A percentile compares a stretch with the other conserved stretches of the same genome.
Conservation (phyloP, 768 basidiomycete species). For the Cytidiella melzeri region DNA sequence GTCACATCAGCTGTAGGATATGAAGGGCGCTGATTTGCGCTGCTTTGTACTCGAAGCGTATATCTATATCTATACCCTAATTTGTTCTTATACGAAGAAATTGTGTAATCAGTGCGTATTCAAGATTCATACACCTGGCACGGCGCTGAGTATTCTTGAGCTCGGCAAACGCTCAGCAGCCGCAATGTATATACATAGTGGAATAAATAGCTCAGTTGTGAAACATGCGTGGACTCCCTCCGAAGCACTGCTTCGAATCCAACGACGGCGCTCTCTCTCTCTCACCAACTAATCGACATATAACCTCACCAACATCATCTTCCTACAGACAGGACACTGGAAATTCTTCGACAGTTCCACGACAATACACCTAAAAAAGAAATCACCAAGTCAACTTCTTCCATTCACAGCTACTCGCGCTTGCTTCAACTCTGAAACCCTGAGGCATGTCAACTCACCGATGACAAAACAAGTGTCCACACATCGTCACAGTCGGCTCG, state of each 20-base stretch:
- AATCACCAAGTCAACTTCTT: background rate
- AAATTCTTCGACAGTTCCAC: slow-evolving; percentile 3
- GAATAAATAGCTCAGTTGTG: too few species aligned
- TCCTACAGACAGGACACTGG: slow-evolving; percentile 19
- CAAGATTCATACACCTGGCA: too few species aligned
- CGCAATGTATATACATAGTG: too few species aligned
- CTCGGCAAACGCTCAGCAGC: too few species aligned
- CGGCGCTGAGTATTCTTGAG: too few species aligned
- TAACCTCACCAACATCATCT: slow-evolving; percentile 14
- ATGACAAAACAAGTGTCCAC: slow-evolving; percentile 25
- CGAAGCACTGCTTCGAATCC: too few species aligned
- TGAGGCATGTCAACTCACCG: slow-evolving; percentile 10
- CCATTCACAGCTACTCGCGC: background rate
- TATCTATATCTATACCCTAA: background rate
- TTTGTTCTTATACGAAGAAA: background rate
- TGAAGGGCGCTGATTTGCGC: background rate
- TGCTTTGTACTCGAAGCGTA: too few species aligned
- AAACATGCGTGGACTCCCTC: too few species aligned
- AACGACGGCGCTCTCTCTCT: too few species aligned
- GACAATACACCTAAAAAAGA: slow-evolving; percentile 17
- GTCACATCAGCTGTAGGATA: slow-evolving; percentile 7
- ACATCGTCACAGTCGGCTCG: slow-evolving; percentile 20
- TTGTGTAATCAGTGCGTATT: too few species aligned
- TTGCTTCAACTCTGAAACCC: background rate
- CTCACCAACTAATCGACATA: slow-evolving; percentile 14